phyloP scores from a whole-genome alignment of 2,329 filamentous ascomycete genomes.

The Aspergillus tanneri region DNA sequence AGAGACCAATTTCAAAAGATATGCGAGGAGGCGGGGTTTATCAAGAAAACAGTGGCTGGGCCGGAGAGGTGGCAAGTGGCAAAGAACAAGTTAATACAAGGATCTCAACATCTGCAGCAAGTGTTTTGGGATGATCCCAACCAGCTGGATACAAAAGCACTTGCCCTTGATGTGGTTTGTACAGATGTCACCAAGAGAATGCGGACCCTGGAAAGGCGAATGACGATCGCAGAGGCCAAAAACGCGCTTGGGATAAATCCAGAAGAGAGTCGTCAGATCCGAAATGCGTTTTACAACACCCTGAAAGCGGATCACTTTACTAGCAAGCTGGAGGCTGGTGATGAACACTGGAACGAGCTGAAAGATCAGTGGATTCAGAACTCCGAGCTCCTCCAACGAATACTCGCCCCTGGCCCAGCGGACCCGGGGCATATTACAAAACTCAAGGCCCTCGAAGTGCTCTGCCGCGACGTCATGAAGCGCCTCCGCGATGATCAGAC shows the following conservation, averaged over 20 bases:
- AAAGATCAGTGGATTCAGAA: slow-evolving; percentile 66
- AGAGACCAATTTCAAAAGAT: slow-evolving; percentile 68
- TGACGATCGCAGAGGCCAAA: slow-evolving; percentile 74
- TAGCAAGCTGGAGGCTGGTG: slow-evolving; percentile 70
- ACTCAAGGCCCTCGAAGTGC: slow-evolving; percentile 65
- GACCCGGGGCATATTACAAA: slow-evolving; percentile 58
- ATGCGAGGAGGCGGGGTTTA: slow-evolving; percentile 64
- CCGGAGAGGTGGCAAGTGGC: slow-evolving; percentile 70
- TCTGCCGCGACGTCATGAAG: slow-evolving; percentile 77
- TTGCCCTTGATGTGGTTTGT: slow-evolving; percentile 76
- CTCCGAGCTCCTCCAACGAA: slow-evolving; percentile 55
- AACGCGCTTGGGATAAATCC: slow-evolving; percentile 68
- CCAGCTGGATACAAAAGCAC: slow-evolving; percentile 60
- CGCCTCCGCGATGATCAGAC: slow-evolving; percentile 67
- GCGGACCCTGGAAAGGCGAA: slow-evolving; percentile 62
- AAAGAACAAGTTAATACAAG: slow-evolving; percentile 66
- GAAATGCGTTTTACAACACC: slow-evolving; percentile 65
- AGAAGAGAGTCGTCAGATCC: slow-evolving; percentile 64
- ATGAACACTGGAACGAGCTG: slow-evolving; percentile 68
- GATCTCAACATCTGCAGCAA: slow-evolving; percentile 62
- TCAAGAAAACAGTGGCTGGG: slow-evolving; percentile 74
- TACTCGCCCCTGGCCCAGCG: slow-evolving; percentile 52
- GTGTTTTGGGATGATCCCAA: slow-evolving; percentile 61
- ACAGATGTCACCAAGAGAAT: slow-evolving; percentile 79
- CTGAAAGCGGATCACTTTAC: slow-evolving; percentile 66